Evolutionary conservation across 495 filamentous ascomycete genomes (phyloP), one percentile per base, ranked within the genome.

Genomic region (Aspergillus carlsbadensis): DNA sequence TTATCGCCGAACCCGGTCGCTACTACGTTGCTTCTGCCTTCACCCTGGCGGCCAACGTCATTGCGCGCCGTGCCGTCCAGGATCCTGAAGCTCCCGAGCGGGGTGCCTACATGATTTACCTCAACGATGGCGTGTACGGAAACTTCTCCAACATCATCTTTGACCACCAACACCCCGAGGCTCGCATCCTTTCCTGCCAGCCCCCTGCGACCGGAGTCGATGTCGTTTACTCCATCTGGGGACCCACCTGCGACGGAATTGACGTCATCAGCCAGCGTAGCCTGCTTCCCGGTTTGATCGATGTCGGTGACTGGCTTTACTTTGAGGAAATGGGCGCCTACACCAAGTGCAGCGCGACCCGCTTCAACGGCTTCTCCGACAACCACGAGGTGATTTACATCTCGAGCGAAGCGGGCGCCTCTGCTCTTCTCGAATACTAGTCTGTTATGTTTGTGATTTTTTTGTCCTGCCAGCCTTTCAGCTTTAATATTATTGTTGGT

Each of bases 71-170:
- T 56, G 90, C 90, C 41, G 84, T 96, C 54, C 79, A 84, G 42
- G 82, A 87, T 57, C 79, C 79, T 17, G 71, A 73, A 48, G 70
- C 78, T 41, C 75, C 73, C 20, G 82, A 75, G 10, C 72, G 79
- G 10, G 73, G 81, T 47, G 89, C 86, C 50, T 96, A 94, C 80
- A 97, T 97, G 93, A 72, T 96, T 24, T 98, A 98, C 70, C 75
- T 98, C 61, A 98, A 98, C 65, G 94, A 98, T 62, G 94, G 94
- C 22, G 84, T 97, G 36, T 99, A 99, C 60, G 93, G 94, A 55
- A 97, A 97, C 73, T 98, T 99, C 72, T 93, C 90, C 57, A 94
- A 89, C 82, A 96, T 97, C 79, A 95, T 99, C 74, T 99, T 96
- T 71, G 95, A 98, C 65, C 95, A 98, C 70, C 95, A 99, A 77